Base-by-base conservation (phyloP, 768 basidiomycete genomes). In the Amanita brunnescens region DNA sequence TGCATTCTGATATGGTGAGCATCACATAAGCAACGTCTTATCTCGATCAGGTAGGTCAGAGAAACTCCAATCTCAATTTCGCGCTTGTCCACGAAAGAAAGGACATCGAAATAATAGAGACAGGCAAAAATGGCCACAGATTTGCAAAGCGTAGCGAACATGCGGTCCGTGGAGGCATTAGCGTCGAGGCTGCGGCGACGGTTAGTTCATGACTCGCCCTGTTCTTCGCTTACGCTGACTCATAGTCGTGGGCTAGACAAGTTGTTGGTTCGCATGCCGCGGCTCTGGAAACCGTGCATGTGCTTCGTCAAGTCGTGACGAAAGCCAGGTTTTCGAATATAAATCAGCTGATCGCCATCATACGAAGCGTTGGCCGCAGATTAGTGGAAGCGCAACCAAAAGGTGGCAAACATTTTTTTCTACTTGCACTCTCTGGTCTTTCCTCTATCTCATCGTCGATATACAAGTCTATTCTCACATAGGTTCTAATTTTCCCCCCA, bases 301-400 rank as follows among this genome's bases (percentile, higher is more conserved):
- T 97, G 14, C 73, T 99, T 23, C 82, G 91, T 26, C 91, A 93
- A 59, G 88, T 97, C 55, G 84, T 98, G 13, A 80, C 92, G 2
- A 85, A 82, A 59, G 89, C 90, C 6, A 81, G 81, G 43, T 96
- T 96, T 60, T 80, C 80, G 20, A 90, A 86, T 58, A 85, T 97
- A 59, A 86, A 91, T 38, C 88, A 94, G 56, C 74, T 98, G 2
- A 77, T 92, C 3, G 75, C 76, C 42, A 79, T 89, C 51, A 85
- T 99, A 55, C 82, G 87, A 49, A 70, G 70, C 43, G 86, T 91
- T 8, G 96, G 95, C 3, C 74, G 80, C 56, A 80, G 79, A 57
- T 67, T 99, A 37, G 83, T 88, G 6, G 89, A 91, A 16, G 92
- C 95, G 7, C 93, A 97, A 62, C 92, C 94, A 10, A 96, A 95